These are phyloP conservation scores for Wolfiporia cocos DNA, from an alignment of 1,284 basidiomycete species.

Conservation along the genomic window DNA sequence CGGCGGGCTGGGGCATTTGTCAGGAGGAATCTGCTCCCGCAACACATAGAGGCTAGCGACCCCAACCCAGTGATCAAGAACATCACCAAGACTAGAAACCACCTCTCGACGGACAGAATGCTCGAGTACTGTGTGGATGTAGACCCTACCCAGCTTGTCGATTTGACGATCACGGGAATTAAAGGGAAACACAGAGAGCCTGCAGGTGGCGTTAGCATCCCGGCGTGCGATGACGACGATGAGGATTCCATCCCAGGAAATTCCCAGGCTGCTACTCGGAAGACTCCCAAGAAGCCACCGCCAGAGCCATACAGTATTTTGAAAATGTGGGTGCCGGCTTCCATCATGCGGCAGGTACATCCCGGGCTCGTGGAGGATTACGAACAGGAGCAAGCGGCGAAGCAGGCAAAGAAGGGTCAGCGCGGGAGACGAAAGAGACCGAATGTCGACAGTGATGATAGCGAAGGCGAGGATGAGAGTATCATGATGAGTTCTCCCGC, in stretches of 20 bases:
- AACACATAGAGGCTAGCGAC: constrained; percentile 15
- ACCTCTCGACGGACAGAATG: constrained; percentile 36
- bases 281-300: constrained; percentile 18
- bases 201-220: constrained; percentile 2
- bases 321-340: constrained; percentile 36
- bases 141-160: constrained; percentile 33
- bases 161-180: constrained; percentile 32
- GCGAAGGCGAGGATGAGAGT: no score
- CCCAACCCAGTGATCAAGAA: constrained; percentile 27
- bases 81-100: constrained; percentile 28
- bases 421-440: constrained; percentile 12
- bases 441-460: not conserved
- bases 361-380: constrained; percentile 33
- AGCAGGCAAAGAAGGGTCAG: constrained; percentile 12
- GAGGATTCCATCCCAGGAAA: constrained; percentile 9
- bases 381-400: constrained; percentile 15
- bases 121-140: constrained; percentile 39
- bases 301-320: constrained; percentile 26
- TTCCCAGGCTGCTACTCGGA: constrained; percentile 5
- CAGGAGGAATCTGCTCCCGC: constrained; percentile 18
- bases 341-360: constrained; percentile 40
- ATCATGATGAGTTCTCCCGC: no score
- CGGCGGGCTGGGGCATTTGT: constrained; percentile 30
- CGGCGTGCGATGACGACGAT: constrained; percentile 13
- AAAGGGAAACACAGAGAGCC: constrained; percentile 29